Evolutionary conservation across 2,329 filamentous ascomycete genomes (phyloP).

Genomic region (Westerdykella sp.): DNA sequence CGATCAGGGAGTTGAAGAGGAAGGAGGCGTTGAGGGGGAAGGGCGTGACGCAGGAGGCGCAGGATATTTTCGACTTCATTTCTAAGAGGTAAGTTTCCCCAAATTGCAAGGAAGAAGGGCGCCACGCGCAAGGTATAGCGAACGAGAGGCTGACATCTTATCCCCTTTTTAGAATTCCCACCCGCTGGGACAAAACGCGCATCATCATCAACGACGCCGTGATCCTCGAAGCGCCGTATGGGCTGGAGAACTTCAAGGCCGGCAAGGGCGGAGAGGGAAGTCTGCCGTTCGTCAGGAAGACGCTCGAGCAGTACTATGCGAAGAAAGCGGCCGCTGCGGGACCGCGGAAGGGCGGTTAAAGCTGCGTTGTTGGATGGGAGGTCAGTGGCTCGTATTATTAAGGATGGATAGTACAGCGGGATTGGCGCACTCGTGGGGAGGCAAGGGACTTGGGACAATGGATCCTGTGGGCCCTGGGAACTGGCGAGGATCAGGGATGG

Average conservation of each 20-base stretch:
- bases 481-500: background rate
- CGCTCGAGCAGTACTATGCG: conserved; percentile 42
- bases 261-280: conserved; percentile 39
- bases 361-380: background rate
- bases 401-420: background rate
- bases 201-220: conserved; percentile 59
- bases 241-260: conserved; percentile 49
- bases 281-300: conserved; percentile 40
- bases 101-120: too few species aligned
- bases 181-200: conserved; percentile 52
- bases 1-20: conserved; percentile 52
- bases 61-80: conserved; percentile 58
- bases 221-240: conserved; percentile 54
- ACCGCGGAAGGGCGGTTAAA: conserved; percentile 16
- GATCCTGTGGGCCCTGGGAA: background rate
- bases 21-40: conserved; percentile 53
- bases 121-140: too few species aligned
- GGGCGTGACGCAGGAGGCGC: conserved; percentile 55
- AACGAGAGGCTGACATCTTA: background rate
- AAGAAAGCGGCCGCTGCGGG: conserved; percentile 29
- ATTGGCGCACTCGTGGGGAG: background rate
- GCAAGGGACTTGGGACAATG: background rate
- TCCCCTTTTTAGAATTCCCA: conserved; percentile 40
- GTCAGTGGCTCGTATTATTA: background rate
- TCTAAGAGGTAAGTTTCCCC: conserved; percentile 49